These are phyloP conservation scores for Nyctanthes arbortristis DNA, from an alignment of 257 asterid genomes.

Conservation along the genomic window DNA sequence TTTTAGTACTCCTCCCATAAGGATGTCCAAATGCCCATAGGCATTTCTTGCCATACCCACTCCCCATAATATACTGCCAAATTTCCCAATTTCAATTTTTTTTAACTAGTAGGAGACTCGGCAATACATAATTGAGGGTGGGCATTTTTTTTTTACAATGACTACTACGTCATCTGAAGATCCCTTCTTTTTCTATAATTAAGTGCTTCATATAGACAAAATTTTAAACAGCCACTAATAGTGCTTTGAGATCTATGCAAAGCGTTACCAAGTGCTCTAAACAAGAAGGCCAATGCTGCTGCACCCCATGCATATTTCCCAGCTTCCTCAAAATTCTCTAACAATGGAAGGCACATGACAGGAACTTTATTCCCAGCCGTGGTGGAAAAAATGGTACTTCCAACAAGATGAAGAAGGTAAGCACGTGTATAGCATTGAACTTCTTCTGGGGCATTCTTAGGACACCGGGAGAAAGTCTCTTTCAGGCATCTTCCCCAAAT, in stretches of 20 bases:
- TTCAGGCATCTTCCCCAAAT: conserved; percentile 83
- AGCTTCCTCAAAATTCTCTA: conserved; percentile 84
- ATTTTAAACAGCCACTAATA: conserved; percentile 86
- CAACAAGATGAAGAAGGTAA: conserved; percentile 89
- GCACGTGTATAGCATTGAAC: conserved; percentile 79
- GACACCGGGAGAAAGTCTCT: conserved; percentile 79
- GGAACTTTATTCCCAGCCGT: conserved; percentile 98
- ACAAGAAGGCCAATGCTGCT: conserved; percentile 83
- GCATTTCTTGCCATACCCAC: too few relatives aligned
- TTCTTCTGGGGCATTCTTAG: conserved; percentile 70
- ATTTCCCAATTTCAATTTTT: too few relatives aligned
- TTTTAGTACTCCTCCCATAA: too few relatives aligned
- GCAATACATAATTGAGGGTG: too few relatives aligned
- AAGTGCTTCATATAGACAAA: too few relatives aligned
- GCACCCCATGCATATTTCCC: conserved; percentile 99
- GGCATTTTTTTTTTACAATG: too few relatives aligned
- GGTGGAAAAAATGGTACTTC: conserved; percentile 92
- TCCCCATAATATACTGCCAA: too few relatives aligned
- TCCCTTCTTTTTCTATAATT: too few relatives aligned
- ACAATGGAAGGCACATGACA: conserved; percentile 91
- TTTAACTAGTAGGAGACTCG: too few relatives aligned
- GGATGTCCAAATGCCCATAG: too few relatives aligned
- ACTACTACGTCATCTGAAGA: too few relatives aligned
- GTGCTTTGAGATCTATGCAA: conserved; percentile 93
- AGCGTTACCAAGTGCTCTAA: conserved; percentile 97